These are phyloP conservation scores for Colletotrichum salicis DNA, from an alignment of 2,329 filamentous ascomycete species.

Conservation along the genomic window DNA sequence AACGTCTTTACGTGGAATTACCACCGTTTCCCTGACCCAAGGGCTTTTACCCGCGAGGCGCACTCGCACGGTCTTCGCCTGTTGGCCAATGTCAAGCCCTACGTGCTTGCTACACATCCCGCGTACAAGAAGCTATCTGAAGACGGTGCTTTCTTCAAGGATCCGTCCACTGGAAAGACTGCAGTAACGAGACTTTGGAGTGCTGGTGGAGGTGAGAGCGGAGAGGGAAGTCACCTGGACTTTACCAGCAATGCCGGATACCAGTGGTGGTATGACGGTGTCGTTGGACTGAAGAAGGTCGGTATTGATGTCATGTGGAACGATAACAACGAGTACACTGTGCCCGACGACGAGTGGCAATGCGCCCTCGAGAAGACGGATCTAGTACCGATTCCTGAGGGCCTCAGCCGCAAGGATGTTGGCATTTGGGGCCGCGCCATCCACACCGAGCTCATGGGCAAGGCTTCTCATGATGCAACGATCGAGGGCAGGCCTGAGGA, in stretches of 20 bases:
- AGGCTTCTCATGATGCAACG: conserved; percentile 75
- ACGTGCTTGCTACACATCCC: conserved; percentile 74
- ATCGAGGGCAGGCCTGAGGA: conserved; percentile 66
- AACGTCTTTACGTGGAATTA: conserved; percentile 79
- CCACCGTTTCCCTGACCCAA: conserved; percentile 75
- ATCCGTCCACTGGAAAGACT: conserved; percentile 61
- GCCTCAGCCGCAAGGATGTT: conserved; percentile 58
- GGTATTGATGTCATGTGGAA: conserved; percentile 83
- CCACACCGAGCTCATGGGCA: conserved; percentile 77
- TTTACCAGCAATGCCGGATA: conserved; percentile 76
- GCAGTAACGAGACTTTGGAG: conserved; percentile 76
- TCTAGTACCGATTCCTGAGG: conserved; percentile 47
- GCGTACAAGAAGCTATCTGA: conserved; percentile 71
- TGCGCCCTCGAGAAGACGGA: conserved; percentile 61
- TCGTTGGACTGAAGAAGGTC: conserved; percentile 67
- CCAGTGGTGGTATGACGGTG: conserved; percentile 78
- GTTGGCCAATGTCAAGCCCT: conserved; percentile 79
- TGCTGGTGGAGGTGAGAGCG: conserved; percentile 76
- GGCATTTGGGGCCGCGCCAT: conserved; percentile 77
- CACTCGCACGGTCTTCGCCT: conserved; percentile 73
- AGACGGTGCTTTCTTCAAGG: conserved; percentile 71
- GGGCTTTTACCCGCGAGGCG: conserved; percentile 70
- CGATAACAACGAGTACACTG: conserved; percentile 81
- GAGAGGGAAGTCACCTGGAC: conserved; percentile 77
- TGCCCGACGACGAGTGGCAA: conserved; percentile 73